Conservation (phyloP, 2,329 filamentous ascomycete genomes). For the Colletotrichum viniferum region DNA sequence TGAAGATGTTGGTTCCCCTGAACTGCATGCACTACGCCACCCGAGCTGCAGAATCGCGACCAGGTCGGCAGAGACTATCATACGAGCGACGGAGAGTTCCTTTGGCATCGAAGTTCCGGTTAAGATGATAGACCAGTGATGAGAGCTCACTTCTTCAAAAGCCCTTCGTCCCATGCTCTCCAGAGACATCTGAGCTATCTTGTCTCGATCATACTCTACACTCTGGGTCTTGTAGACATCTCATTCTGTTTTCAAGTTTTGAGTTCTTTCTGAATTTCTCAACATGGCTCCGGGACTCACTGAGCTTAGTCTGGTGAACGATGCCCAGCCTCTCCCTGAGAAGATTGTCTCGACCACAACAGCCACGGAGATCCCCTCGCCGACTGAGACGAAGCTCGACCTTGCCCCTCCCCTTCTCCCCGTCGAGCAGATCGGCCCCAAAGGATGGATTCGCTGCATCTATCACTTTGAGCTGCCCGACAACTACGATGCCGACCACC, state of each 20-base stretch:
- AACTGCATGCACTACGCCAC: neutral
- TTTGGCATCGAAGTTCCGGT: neutral
- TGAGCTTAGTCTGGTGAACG: neutral
- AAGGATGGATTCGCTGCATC: neutral
- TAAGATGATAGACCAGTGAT: neutral
- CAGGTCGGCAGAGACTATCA: neutral
- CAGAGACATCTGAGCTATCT: neutral
- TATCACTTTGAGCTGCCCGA: conserved; percentile 4
- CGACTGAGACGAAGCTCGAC: neutral
- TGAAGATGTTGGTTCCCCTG: neutral
- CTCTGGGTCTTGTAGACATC: neutral
- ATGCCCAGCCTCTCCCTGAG: neutral
- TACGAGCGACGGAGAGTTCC: neutral
- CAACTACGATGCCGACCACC: neutral
- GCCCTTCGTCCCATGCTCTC: neutral
- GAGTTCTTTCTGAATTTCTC: neutral
- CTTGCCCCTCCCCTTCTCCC: conserved; percentile 2
- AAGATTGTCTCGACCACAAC: neutral
- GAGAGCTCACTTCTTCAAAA: neutral
- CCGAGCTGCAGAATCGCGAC: neutral
- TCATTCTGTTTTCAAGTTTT: neutral
- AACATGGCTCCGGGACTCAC: neutral
- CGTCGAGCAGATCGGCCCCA: conserved; percentile 5
- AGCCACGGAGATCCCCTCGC: neutral
- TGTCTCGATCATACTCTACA: neutral